Evolutionary conservation across 23 red algal species (phyloP), one percentile per base, ranked within the genome.

Genomic region (Gracilaria gracilis): DNA sequence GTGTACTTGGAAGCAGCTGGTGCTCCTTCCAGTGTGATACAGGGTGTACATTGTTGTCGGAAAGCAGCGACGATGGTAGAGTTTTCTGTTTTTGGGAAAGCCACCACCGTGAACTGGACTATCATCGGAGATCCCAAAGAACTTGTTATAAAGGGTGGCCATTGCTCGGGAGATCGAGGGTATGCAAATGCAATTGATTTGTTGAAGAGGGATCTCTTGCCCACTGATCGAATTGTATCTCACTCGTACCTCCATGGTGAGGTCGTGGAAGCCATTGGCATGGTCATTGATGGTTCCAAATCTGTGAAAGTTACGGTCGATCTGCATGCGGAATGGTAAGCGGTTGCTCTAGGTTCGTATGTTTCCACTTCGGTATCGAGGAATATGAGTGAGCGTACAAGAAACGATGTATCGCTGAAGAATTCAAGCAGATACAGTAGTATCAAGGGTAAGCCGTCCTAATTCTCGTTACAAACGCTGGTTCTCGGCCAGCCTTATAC

Each of bases 1-100:
- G 95, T 96, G 47, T 96, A 96, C 67, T 46, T 96, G 39, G 95
- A 96, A 80, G 95, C 95, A 49, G 59, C 88, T 29, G 95, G 95
- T 64, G 72, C 64, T 1, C 73, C 73, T 16, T 84, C 81, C 14
- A 80, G 67, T 61, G 95, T 96, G 34, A 57, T 57, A 65, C 95
- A 96, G 74, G 95, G 95, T 17, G 59, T 96, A n/a, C 64, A 86
- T 34, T 57, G 73, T 51, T 83, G 85, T 80, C 71, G 88, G 24
- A 96, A 96, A 51, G 84, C 50, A 42, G 95, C 81, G 49, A 73
- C 67, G 34, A 88, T 96, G 47, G 88, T 96, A 0, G 87, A 92
- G 64, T 96, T 92, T 66, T 89, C 85, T 33, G 95, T 96, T 17
- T 96, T 96, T 80, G 76, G 54, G 21, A 88, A 86, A 17, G 57